phyloP scores from a whole-genome alignment of 495 filamentous ascomycete genomes.

The Xylaria nigripes region DNA sequence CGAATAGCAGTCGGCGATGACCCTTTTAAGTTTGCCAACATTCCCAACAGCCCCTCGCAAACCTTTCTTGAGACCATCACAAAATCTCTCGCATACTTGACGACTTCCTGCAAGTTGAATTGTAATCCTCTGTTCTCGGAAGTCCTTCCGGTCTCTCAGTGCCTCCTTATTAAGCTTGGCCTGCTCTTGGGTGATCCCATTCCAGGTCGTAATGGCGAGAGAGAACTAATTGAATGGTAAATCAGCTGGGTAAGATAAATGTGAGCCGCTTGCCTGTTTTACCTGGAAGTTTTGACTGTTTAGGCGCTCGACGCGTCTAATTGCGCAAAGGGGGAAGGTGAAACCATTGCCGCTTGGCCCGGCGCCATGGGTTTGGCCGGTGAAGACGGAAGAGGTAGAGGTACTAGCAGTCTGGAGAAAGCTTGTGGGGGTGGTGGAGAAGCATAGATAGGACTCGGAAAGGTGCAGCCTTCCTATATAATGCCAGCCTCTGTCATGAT shows the following conservation, averaged over 20 bases:
- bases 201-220: slow-evolving; percentile 92
- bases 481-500: slow-evolving; percentile 63
- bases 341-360: slow-evolving; percentile 96
- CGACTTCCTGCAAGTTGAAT: slow-evolving; percentile 83
- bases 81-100: slow-evolving; percentile 87
- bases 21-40: slow-evolving; percentile 68
- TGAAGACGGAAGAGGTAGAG: slow-evolving; percentile 67
- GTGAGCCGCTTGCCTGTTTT: slow-evolving; percentile 3
- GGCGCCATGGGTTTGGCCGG: slow-evolving; percentile 80
- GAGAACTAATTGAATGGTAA: slow-evolving; percentile 54
- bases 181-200: slow-evolving; percentile 55
- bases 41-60: slow-evolving; percentile 77
- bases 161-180: slow-evolving; percentile 31
- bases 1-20: slow-evolving; percentile 80
- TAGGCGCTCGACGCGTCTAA: slow-evolving; percentile 83
- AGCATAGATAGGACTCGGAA: slow-evolving; percentile 89
- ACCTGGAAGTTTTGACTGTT: slow-evolving; percentile 77
- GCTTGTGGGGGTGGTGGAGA: slow-evolving; percentile 85
- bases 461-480: slow-evolving; percentile 92
- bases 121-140: slow-evolving; percentile 70
- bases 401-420: slow-evolving; percentile 71
- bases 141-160: slow-evolving; percentile 43
- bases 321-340: slow-evolving; percentile 85
- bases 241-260: neutral
- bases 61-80: slow-evolving; percentile 86